Percentiles rank a stretch among this genome's conserved stretches.
Evolutionary conservation across 176 grass and related monocot genomes (phyloP).

Genomic region (Alopecurus myosuroides): DNA sequence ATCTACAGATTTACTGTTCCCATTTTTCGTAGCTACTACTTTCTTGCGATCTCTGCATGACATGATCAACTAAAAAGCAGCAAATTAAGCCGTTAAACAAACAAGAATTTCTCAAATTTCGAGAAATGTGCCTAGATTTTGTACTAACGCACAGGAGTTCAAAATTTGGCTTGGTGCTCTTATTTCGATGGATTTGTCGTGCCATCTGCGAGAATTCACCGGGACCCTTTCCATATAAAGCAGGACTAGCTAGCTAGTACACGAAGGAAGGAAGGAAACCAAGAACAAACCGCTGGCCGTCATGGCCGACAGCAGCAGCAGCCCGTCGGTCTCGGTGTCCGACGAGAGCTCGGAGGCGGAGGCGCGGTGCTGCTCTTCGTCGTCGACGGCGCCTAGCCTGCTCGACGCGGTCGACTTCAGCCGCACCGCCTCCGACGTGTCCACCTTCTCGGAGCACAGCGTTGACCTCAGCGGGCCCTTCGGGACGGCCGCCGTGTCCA

Average conservation of each 20-base stretch:
- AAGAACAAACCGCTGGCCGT: not conserved
- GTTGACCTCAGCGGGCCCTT: conserved; percentile 58
- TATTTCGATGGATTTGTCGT: conserved; percentile 46
- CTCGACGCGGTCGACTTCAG: conserved; percentile 54
- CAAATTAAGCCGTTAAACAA: not conserved
- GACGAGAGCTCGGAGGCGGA: conserved; percentile 67
- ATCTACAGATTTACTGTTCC: conserved; percentile 17
- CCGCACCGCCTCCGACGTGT: conserved; percentile 73
- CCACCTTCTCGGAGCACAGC: conserved; percentile 67
- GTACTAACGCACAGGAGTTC: not conserved
- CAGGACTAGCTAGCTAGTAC: not conserved
- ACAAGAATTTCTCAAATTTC: conserved; percentile 16
- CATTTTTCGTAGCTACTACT: not conserved
- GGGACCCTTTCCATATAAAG: conserved; percentile 27
- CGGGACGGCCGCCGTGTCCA: conserved; percentile 44
- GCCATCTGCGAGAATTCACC: not conserved
- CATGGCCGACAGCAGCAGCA: conserved; percentile 57
- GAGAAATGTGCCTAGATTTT: not conserved
- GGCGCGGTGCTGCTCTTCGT: conserved; percentile 42
- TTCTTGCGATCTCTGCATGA: conserved; percentile 22
- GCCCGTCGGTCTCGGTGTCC: conserved; percentile 40
- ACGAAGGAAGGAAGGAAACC: not conserved
- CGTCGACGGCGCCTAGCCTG: conserved; percentile 58
- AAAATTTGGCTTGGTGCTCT: conserved; percentile 12
- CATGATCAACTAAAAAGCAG: conserved; percentile 37